Evolutionary conservation across 1,284 basidiomycete genomes (phyloP), one percentile per base, ranked within the genome.

Genomic region (Termitomyces sp.): DNA sequence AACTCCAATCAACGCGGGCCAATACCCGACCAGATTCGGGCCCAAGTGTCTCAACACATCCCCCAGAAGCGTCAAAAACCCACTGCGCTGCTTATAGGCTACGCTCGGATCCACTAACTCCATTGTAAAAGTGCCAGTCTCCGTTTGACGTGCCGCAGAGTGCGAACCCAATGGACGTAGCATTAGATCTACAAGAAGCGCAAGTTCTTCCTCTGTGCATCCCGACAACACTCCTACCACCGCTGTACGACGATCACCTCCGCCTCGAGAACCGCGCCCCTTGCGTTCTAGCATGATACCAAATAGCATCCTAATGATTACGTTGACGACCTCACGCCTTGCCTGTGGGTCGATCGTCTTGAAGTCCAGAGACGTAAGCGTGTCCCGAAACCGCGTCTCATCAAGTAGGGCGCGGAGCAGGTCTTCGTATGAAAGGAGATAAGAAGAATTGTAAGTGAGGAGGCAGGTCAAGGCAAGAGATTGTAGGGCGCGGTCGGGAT

Each of bases 131-230:
- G 21, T 55, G 12, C 58, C 24, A 15, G 10, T 24, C 17, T 30
- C 60, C 2, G 67, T 67, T 49, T 53, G 48, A 53, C 56, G 65
- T 50, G 64, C 45, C 42, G 55, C 40, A 54, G 61, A 54, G 57
- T 70, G 69, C 45, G 70, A 70, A 7, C 73, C 74, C 60, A 97
- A 81, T 0, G 93, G 88, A 50, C 80, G 79, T n/a, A 98, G 71
- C 94, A 99, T 99, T 50, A 99, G 77, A 60, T 94, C 86, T 19
- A 97, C 83, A 0, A 99, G 76, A 0, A 92, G 75, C 1, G 74
- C 73, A 6, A 98, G 79, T 67, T 98, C 96, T 6, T 81, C 77
- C 34, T 88, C 77, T 0, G 78, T 76, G 63, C 90, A 94, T 1
- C 83, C 83, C 1, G 79, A 83, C 13, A 98, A 74, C 1, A 88